Evolutionary conservation across 2,329 filamentous ascomycete genomes (phyloP), one percentile per base, ranked within the genome.

Genomic region (Diaporthe ampelina): DNA sequence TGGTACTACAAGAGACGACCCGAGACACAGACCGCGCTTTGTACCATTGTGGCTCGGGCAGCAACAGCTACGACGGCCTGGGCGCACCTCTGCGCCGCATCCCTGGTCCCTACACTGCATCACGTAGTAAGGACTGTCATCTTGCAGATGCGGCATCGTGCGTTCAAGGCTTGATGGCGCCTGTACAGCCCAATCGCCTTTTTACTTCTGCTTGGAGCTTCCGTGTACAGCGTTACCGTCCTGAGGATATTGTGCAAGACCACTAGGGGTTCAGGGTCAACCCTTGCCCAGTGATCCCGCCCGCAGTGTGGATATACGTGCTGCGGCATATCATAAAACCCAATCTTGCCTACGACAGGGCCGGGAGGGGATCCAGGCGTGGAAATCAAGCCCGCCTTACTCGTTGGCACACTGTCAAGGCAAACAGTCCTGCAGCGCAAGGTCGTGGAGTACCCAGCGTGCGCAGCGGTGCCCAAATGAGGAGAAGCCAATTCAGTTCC

Each of bases 131-230:
- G 40, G 59, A 56, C 54, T 58, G 54, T 74, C 73, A 74, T 74
- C 70, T 74, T 45, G 73, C 73, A 74, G 73, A 68, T 69, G 70
- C 73, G 70, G 70, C 70, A 74, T 74, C 70, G 70, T 74, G 73
- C 73, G 65, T 74, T 52, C 43, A 67, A 58, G 54, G 73, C 69
- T 72, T 57, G 59, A 45, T 72, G 54, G 70, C 70, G 67, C 52
- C 69, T 72, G 65, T 59, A 61, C 54, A 72, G 69, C 70, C 52
- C 73, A 72, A 68, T 72, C 52, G 48, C 73, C 67, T 59, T 57
- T 56, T 72, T 24, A 54, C 29, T 48, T 40, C 69, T 56, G 37
- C 37, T 35, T 65, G 26, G 59, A 56, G 26, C 50, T 65, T 32
- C 45, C 37, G 63, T 32, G 13, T 13, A 7, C 48, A 43, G 40